Evolutionary conservation across 2,329 filamentous ascomycete species (phyloP).

Genomic region (Pleoardoris graminearum): DNA sequence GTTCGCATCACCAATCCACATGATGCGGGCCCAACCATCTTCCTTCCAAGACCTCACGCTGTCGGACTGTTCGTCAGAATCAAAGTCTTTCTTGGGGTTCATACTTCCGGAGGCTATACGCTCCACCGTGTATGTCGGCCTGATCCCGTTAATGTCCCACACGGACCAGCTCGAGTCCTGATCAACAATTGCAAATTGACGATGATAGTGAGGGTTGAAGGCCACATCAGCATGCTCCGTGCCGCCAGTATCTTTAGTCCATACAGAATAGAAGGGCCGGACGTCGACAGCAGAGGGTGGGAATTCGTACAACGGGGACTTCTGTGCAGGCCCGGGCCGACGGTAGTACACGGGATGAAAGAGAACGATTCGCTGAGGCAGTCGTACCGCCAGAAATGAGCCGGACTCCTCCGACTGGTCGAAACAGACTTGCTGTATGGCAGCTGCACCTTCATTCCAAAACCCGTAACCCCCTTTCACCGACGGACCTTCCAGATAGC

Average conservation of each 20-base stretch:
- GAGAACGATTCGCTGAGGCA: conserved; percentile 51
- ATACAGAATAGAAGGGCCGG: conserved; percentile 60
- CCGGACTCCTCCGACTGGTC: conserved; percentile 48
- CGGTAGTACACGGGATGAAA: conserved; percentile 46
- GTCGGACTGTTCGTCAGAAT: not conserved
- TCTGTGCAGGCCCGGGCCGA: conserved; percentile 14
- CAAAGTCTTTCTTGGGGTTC: conserved; percentile 1
- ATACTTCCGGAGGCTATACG: conserved; percentile 36
- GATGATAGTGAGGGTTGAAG: conserved; percentile 65
- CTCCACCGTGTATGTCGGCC: conserved; percentile 38
- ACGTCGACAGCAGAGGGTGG: conserved; percentile 58
- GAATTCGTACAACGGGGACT: conserved; percentile 25
- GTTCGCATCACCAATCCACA: conserved; percentile 53
- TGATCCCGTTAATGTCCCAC: conserved; percentile 58
- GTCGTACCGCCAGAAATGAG: conserved; percentile 57
- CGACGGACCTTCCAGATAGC: conserved; percentile 54
- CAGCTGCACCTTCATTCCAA: conserved; percentile 60
- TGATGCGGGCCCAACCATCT: conserved; percentile 56
- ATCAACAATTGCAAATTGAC: conserved; percentile 69
- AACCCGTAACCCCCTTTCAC: conserved; percentile 53
- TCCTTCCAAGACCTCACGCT: conserved; percentile 11
- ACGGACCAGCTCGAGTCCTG: conserved; percentile 67
- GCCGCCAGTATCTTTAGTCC: conserved; percentile 57
- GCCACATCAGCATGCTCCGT: conserved; percentile 63
- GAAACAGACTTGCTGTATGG: conserved; percentile 60